Conservation (phyloP, 371 early-diverging fungal genomes). For the Phascolomyces articulosus region DNA sequence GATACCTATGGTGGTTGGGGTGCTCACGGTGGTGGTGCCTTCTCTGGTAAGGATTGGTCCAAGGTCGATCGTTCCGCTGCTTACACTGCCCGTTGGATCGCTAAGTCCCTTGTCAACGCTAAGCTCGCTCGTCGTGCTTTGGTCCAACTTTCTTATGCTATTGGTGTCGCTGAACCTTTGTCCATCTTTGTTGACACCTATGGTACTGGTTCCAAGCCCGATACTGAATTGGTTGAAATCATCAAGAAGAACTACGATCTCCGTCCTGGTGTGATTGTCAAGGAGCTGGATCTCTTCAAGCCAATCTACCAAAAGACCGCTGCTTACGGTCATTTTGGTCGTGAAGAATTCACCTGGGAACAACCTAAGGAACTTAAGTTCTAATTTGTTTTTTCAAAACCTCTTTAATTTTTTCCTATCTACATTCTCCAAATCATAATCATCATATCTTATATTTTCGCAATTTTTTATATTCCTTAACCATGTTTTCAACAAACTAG, state of each 20-base stretch:
- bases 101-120: slow-evolving; percentile 94
- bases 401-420: background rate
- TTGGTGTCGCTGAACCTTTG: slow-evolving; percentile 98
- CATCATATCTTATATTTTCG: slow-evolving; percentile 6
- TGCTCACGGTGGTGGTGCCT: slow-evolving; percentile 99
- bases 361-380: slow-evolving; percentile 88
- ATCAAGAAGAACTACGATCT: slow-evolving; percentile 98
- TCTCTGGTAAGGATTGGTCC: slow-evolving; percentile 99
- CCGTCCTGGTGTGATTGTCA: slow-evolving; percentile 98
- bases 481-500: slow-evolving; percentile 53
- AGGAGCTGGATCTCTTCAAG: slow-evolving; percentile 96
- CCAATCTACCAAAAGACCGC: slow-evolving; percentile 98
- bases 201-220: slow-evolving; percentile 91
- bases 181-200: slow-evolving; percentile 98
- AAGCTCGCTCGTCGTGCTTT: slow-evolving; percentile 93
- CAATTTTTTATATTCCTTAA: background rate
- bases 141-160: slow-evolving; percentile 99
- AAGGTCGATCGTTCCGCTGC: slow-evolving; percentile 99
- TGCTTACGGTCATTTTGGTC: slow-evolving; percentile 99
- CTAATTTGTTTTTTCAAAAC: slow-evolving; percentile 48
- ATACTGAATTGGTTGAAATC: slow-evolving; percentile 90
- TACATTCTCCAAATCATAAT: background rate
- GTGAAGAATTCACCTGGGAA: slow-evolving; percentile 97
- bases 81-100: slow-evolving; percentile 99
- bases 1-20: slow-evolving; percentile 96